Evolutionary conservation across 306 rosid species (phyloP).

Genomic region (Fragaria vesca): DNA sequence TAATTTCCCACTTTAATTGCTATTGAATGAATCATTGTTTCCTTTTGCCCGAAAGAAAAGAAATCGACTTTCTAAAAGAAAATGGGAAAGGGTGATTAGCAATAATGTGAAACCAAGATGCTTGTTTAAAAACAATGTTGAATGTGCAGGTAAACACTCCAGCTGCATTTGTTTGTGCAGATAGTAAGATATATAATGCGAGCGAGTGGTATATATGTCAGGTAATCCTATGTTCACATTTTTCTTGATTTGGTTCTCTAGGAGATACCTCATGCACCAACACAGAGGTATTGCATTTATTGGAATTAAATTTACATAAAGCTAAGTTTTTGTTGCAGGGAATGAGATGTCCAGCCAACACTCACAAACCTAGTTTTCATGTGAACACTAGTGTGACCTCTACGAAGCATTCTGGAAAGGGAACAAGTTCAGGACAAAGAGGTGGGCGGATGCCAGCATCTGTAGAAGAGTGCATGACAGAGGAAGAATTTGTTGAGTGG

Average conservation of each 20-base stretch:
- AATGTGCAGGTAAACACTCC: conserved; percentile 71
- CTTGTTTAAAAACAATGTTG: conserved; percentile 23
- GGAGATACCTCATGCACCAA: neutral
- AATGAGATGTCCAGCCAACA: conserved; percentile 91
- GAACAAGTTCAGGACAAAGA: conserved; percentile 73
- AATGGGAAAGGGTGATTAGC: neutral
- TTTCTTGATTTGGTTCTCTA: neutral
- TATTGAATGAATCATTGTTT: neutral
- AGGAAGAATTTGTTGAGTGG: conserved; percentile 95
- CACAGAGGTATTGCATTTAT: neutral
- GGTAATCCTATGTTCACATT: conserved; percentile 44
- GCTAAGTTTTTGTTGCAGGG: conserved; percentile 59
- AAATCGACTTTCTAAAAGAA: neutral
- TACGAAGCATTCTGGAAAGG: conserved; percentile 70
- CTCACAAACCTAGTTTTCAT: conserved; percentile 94
- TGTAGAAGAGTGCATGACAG: conserved; percentile 75
- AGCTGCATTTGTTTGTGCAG: conserved; percentile 79
- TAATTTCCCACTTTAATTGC: neutral
- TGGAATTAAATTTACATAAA: neutral
- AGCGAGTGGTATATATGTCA: conserved; percentile 97
- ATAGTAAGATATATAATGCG: conserved; percentile 86
- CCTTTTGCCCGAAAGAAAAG: neutral
- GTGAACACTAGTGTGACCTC: conserved; percentile 82
- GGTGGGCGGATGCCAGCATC: conserved; percentile 63
- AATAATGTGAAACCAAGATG: neutral